Base-by-base conservation (phyloP, 169 alveolate genomes). In the Nephromyces sp. region DNA sequence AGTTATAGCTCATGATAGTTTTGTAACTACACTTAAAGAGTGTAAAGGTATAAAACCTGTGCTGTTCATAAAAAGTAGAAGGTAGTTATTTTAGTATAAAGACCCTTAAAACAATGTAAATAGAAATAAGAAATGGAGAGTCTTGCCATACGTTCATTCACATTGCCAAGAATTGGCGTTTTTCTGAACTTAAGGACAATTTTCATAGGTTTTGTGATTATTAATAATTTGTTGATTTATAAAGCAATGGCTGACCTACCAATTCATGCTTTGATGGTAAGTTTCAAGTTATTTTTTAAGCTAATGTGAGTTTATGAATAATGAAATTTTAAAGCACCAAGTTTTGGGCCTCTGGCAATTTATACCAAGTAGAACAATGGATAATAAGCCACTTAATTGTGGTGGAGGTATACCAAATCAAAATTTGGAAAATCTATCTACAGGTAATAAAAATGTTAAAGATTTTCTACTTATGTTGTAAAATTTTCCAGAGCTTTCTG, bases 391-490 rank as follows among this genome's bases (percentile, higher is more conserved):
- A 3, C 25, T 43, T 24, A 22, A 71, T 6, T 75, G 81, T 62
- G 81, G 81, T 2, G 75, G 81, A 29, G 81, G 81, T 67, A 53
- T 64, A 1, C 81, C 81, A 2, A 75, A 75, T 57, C 24, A 22
- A 43, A 75, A 75, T 30, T 35, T 75, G 21, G 81, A 67, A 51
- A 75, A 75, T 51, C 72, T 75, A 4, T 32, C 30, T 25, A 70
- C 81, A 6, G 52, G 81, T 75, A 43, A 2, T 72, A 28, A 15
- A 6, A 43, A 15, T 15, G n/a, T 43, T n/a, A 43, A 43, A 15
- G 57, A 15, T 15, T 15, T 43, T 43, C 32, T n/a, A 1, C 6
- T 25, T 22, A 5, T 3, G 52, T 72, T 5, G 29, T 6, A 2
- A 25, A 29, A 3, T n/a, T 0, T 66, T 15, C n/a, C 0, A 32